Evolutionary conservation across 176 grass and related monocot species (phyloP), one percentile per base, ranked within the genome.

Genomic region (Dendrocalamus sinicus): DNA sequence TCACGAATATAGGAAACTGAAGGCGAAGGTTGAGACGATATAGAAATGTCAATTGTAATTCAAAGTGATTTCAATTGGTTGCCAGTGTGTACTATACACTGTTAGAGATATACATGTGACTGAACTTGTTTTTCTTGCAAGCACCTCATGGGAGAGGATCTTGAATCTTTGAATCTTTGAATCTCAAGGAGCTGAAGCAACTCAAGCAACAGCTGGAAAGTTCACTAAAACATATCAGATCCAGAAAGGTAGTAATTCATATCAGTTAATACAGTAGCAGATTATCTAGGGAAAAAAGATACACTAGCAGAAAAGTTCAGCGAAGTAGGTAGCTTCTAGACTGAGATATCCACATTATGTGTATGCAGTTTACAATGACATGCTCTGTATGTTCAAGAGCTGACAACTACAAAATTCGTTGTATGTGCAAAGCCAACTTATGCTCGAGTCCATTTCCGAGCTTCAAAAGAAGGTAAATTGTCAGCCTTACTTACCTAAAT

Each of bases 41-140:
- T 91, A 95, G 44, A 91, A 93, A 91, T 90, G 86, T 72, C 91
- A 95, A 93, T 93, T 85, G 91, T 95, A 89, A 90, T 65, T 62
- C n/a, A 6, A 77, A 48, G 40, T 52, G 5, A 74, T 77, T 88
- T 43, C 41, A 40, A 23, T 57, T 48, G 24, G 22, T 78, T 58
- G 72, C 17, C 37, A 86, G 23, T 78, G 81, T 71, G 59, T 40
- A 39, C 6, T 88, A 53, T 20, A 28, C 40, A 22, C 9, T 78
- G n/a, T 61, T 55, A 53, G 69, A 80, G 16, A 60, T 66, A 20
- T 53, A 64, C 67, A 83, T 41, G 57, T 70, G 43, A 44, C 32
- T 43, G 2, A 24, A 65, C 67, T 35, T 67, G 0, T 53, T 13
- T 72, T 11, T 64, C 41, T 59, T 93, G 44, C 78, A 92, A 89